Percentiles rank a stretch among this genome's conserved stretches.
Evolutionary conservation across 805 yeast genomes (phyloP).

Genomic region (Trichomonascus vanleenenianus): DNA sequence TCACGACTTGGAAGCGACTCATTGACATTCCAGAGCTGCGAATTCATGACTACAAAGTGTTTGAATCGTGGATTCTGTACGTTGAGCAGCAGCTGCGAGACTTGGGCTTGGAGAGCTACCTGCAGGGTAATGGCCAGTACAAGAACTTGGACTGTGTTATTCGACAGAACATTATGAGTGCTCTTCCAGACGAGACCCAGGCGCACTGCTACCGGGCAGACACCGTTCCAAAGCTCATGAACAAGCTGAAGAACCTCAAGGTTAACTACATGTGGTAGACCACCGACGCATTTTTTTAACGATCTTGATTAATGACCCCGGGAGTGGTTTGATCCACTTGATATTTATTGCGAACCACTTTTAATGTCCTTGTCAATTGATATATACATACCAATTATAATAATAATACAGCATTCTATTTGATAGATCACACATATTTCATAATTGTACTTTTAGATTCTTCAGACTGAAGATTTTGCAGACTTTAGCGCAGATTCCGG

Average conservation of each 20-base stretch:
- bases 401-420: too few relatives aligned
- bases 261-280: not conserved
- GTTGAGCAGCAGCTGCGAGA: not conserved
- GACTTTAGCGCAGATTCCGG: too few relatives aligned
- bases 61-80: not conserved
- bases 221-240: not conserved
- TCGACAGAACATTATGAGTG: not conserved
- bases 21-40: conserved; percentile 1
- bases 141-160: conserved; percentile 1
- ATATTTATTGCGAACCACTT: too few relatives aligned
- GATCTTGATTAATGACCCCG: too few relatives aligned
- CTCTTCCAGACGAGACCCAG: conserved; percentile 1
- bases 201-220: not conserved
- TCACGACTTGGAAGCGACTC: not conserved
- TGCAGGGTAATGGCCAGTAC: not conserved
- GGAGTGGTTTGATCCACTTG: too few relatives aligned
- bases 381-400: too few relatives aligned
- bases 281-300: too few relatives aligned
- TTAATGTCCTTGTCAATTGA: too few relatives aligned
- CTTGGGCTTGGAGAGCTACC: not conserved
- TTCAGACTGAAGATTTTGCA: too few relatives aligned
- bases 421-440: too few relatives aligned
- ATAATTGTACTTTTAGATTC: too few relatives aligned
- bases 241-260: not conserved
- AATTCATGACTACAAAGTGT: not conserved